These are phyloP conservation scores for Metarhizium robertsii DNA, from an alignment of 2,329 filamentous ascomycete species.

Conservation along the genomic window DNA sequence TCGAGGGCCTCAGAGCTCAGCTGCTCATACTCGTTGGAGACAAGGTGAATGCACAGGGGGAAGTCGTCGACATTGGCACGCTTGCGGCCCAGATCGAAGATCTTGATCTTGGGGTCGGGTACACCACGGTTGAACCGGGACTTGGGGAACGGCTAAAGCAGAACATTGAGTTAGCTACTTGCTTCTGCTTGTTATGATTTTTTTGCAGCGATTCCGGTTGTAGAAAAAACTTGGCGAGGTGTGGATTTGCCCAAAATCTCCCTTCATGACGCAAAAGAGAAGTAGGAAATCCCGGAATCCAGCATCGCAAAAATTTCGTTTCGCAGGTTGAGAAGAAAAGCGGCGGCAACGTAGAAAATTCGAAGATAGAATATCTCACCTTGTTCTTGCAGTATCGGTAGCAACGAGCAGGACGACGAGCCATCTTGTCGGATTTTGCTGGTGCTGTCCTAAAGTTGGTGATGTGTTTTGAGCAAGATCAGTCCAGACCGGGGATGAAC, in stretches of 20 bases:
- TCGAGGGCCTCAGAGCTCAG: conserved; percentile 98
- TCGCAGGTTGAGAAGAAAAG: background rate
- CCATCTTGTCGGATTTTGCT: conserved; percentile 76
- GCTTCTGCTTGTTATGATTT: background rate
- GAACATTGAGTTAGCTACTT: background rate
- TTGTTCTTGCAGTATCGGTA: conserved; percentile 99
- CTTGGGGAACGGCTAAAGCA: conserved; percentile 83
- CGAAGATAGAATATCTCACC: conserved; percentile 47
- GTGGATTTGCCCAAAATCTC: background rate
- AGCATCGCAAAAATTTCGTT: background rate
- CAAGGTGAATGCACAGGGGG: conserved; percentile 97
- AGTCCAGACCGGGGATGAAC: conserved; percentile 16
- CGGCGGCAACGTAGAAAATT: conserved; percentile 1
- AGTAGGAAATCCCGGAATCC: background rate
- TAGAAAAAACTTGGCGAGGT: background rate
- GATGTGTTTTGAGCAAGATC: conserved; percentile 26
- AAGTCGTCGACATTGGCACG: conserved; percentile 98
- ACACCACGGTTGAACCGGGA: conserved; percentile 99
- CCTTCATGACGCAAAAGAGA: background rate
- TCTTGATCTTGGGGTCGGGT: conserved; percentile 74
- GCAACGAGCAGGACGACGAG: conserved; percentile 97
- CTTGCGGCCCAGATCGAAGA: conserved; percentile 99
- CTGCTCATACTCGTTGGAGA: conserved; percentile 99
- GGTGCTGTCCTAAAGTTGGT: conserved; percentile 20
- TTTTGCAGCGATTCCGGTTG: background rate